Base-by-base conservation (phyloP, 2,329 filamentous ascomycete genomes). In the Aureobasidium mangrovei region DNA sequence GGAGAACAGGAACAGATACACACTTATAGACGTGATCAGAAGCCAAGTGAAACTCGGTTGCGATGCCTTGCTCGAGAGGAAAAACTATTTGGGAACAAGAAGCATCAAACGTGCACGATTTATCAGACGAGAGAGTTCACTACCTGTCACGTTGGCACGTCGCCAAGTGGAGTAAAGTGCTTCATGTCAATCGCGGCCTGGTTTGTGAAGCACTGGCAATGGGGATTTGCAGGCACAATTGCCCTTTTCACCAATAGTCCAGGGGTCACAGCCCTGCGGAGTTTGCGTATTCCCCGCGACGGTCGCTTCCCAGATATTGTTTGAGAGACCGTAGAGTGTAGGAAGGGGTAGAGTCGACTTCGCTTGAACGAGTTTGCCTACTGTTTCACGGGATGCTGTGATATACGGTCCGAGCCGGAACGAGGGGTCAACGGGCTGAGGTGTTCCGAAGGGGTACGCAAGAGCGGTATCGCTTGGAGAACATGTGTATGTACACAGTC, bases 11-110 rank as follows among this genome's bases (percentile, higher is more conserved):
- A 51, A 35, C n/a, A 27, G 28, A 35, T 41, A 27, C n/a, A 35
- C 26, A 51, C 38, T 41, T 41, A 35, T 42, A 51, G 36, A 24
- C 27, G 47, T 41, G 29, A 33, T n/a, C 18, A 18, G 18, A 8
- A 42, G 47, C 47, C 47, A 51, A 51, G 47, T 51, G 47, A 51
- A 51, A 51, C 47, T 35, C 31, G 18, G 47, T n/a, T 10, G 6
- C 28, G 10, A 42, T 41, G 29, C 29, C 47, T 51, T 51, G 47
- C 47, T 28, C 18, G 7, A 42, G 38, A 26, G 10, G 47, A 42
- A 8, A n/a, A 42, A 35, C 38, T 33, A 49, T 40, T 4, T 24
- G 18, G 46, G 2, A 40, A 49, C 46, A 5, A 24, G 36, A 49
- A 49, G 35, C 46, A 31, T 26, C 46, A 39, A 40, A 49, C 36